A percentile compares a stretch with the other conserved stretches of the same genome.
phyloP scores from a whole-genome alignment of 306 rosid genomes.

The Dryas drummondii region DNA sequence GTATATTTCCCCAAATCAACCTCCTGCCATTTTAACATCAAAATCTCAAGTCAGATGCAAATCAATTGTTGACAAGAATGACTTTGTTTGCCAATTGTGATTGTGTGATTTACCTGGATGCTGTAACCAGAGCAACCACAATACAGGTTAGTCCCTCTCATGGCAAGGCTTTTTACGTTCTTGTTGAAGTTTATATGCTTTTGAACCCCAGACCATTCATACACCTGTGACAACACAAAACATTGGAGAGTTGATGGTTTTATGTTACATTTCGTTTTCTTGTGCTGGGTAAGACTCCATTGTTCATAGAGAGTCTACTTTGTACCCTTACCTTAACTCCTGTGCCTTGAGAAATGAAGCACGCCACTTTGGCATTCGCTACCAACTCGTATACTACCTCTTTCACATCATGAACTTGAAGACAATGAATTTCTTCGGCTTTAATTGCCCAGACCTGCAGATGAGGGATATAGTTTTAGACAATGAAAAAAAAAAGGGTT shows the following conservation, averaged over 20 bases:
- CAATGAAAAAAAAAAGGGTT: background rate
- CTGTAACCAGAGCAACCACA: conserved; percentile 86
- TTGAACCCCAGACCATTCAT: conserved; percentile 58
- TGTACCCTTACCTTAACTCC: conserved; percentile 63
- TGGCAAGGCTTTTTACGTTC: conserved; percentile 70
- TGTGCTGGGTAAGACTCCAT: background rate
- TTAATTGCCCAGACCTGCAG: conserved; percentile 71
- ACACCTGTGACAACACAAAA: conserved; percentile 48
- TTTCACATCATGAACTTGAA: conserved; percentile 71
- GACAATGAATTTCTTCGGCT: conserved; percentile 64
- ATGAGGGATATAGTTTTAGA: background rate
- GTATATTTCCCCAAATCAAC: conserved; percentile 61
- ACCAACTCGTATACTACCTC: conserved; percentile 67
- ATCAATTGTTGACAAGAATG: background rate
- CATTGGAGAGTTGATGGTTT: background rate
- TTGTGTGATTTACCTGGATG: conserved; percentile 54
- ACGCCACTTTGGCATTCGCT: conserved; percentile 62
- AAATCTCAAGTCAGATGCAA: conserved; percentile 15
- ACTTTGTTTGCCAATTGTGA: background rate
- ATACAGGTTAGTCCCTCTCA: conserved; percentile 62
- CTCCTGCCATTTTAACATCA: conserved; percentile 52
- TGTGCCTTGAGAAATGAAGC: conserved; percentile 76
- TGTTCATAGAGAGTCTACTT: conserved; percentile 18
- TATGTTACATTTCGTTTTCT: background rate
- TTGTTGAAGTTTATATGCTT: conserved; percentile 79